These are phyloP conservation scores for Hypoxylon sp. DNA, from an alignment of 2,329 filamentous ascomycete genomes.

Conservation along the genomic window DNA sequence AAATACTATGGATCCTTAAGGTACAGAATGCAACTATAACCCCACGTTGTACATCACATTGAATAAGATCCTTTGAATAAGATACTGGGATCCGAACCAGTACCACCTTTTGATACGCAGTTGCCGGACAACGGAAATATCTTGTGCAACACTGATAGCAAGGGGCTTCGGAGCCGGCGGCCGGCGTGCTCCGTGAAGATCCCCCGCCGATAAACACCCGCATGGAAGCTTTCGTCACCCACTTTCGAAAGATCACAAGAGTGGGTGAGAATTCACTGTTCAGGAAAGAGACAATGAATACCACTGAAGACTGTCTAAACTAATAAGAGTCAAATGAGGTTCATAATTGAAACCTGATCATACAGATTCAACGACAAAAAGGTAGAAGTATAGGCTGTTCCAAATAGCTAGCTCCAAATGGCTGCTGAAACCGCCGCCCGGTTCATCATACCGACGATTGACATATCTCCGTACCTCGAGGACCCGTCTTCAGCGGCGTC, in stretches of 20 bases:
- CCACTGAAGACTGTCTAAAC: neutral
- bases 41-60: neutral
- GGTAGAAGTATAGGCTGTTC: neutral
- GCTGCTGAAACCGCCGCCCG: neutral
- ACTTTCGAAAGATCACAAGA: slow-evolving; percentile 1
- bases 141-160: neutral
- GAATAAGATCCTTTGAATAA: neutral
- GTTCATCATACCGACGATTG: slow-evolving; percentile 53
- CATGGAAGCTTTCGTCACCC: neutral
- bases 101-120: slow-evolving; percentile 10
- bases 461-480: slow-evolving; percentile 54
- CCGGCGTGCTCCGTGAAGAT: slow-evolving; percentile 36
- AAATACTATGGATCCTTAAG: neutral
- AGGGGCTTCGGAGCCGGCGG: slow-evolving; percentile 13
- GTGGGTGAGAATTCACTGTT: neutral
- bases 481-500: slow-evolving; percentile 51
- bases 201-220: slow-evolving; percentile 25
- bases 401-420: slow-evolving; percentile 5
- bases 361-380: neutral
- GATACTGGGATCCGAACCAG: neutral
- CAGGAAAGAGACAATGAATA: neutral
- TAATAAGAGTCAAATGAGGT: neutral
- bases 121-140: neutral
- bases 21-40: neutral
- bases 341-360: neutral